Base-by-base conservation (phyloP, 257 asterid species). In the Primulina tabacum region DNA sequence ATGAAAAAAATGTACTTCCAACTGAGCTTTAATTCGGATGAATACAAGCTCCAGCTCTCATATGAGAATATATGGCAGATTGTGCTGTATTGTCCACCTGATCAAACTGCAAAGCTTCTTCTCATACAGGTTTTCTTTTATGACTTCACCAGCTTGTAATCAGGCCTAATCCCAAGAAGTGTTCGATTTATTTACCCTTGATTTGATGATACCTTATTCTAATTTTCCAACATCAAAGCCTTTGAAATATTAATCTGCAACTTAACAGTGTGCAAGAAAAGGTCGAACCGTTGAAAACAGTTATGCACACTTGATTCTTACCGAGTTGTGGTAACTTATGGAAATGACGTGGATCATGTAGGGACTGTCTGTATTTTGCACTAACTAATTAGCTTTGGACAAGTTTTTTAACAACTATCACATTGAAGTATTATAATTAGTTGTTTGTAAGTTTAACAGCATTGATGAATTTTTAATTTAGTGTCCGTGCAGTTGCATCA, bases 41-140 rank as follows among this genome's bases (percentile, higher is more conserved):
- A 84, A 2, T 88, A 88, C 78, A 87, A 76, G 83, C 96, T 92
- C 70, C 94, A 92, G 77, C 92, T 92, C 29, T 84, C 85, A 7
- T 71, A 79, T 73, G 94, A 89, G 67, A 89, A 80, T 78, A 77
- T 93, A 64, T 85, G 97, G 96, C 84, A 89, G 82, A 78, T 89
- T 16, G 86, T 85, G 75, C 75, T 87, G 5, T 84, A 75, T 73
- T 40, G 63, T 66, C 66, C 87, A 35, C 62, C 12, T 65, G 67
- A 71, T 70, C 83, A 35, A 69, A 56, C 61, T 18, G 60, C 62
- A 16, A 82, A 76, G 73, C 40, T 74, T 72, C 88, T 93, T 52
- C 83, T 87, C 76, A 73, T 93, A 75, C 97, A 90, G 99, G 99
- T 93, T 7, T 64, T 43, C 10, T 76, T 74, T 14, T n/a, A 18